Percentiles rank a stretch among this genome's conserved stretches.
phyloP scores from a whole-genome alignment of 805 yeast species.

The Wickerhamiella spandovensis region DNA sequence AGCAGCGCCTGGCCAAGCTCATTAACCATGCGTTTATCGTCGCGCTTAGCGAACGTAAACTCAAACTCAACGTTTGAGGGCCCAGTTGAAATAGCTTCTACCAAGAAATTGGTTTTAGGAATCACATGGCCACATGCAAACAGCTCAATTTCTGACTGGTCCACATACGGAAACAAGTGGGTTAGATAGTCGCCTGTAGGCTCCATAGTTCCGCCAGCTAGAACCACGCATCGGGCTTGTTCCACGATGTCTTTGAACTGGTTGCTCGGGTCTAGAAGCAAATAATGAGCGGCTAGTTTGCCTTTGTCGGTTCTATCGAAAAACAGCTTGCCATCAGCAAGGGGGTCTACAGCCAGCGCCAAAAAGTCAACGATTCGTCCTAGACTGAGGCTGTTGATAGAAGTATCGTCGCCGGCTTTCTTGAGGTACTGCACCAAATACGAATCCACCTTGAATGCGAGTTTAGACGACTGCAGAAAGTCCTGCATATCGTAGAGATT shows the following conservation, averaged over 20 bases:
- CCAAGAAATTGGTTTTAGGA: slow-evolving; percentile 53
- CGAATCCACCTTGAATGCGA: slow-evolving; percentile 71
- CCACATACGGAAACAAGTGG: slow-evolving; percentile 50
- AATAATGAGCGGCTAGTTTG: slow-evolving; percentile 32
- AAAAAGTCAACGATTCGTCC: slow-evolving; percentile 57
- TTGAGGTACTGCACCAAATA: slow-evolving; percentile 34
- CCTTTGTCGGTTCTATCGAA: slow-evolving; percentile 33
- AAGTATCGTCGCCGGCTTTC: not conserved
- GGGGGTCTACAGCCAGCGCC: slow-evolving; percentile 53
- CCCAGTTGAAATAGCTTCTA: slow-evolving; percentile 34
- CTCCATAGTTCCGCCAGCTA: slow-evolving; percentile 95
- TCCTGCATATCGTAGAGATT: slow-evolving; percentile 55
- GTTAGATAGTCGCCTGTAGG: slow-evolving; percentile 61
- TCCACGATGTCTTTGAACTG: slow-evolving; percentile 53
- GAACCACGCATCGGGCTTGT: slow-evolving; percentile 51
- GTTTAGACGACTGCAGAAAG: slow-evolving; percentile 53
- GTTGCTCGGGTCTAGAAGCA: slow-evolving; percentile 68
- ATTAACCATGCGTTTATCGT: slow-evolving; percentile 31
- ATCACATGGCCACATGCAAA: slow-evolving; percentile 79
- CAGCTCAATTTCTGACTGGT: slow-evolving; percentile 29
- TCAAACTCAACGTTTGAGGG: slow-evolving; percentile 30
- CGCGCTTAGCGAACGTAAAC: slow-evolving; percentile 58
- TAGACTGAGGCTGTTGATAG: slow-evolving; percentile 37
- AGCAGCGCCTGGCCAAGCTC: slow-evolving; percentile 39
- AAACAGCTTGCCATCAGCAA: slow-evolving; percentile 66